Percentiles rank a stretch among this genome's conserved stretches.
Evolutionary conservation across 2,329 filamentous ascomycete species (phyloP).

Genomic region (Exserohilum turcica): DNA sequence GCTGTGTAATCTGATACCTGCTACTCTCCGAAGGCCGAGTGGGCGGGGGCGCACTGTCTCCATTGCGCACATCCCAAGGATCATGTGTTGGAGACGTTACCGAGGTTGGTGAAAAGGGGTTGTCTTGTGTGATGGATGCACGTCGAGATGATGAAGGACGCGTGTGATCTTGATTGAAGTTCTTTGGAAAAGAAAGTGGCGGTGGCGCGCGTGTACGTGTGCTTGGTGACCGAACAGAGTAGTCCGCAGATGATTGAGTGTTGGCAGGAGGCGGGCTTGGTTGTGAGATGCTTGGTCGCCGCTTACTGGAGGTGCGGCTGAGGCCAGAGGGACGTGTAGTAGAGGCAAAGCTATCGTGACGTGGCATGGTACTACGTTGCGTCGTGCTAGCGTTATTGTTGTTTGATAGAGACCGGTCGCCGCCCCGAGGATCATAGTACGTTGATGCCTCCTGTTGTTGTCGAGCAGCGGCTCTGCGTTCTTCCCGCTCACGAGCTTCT

Average conservation of each 20-base stretch:
- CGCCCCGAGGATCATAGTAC: slow-evolving; percentile 35
- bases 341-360: slow-evolving; percentile 28
- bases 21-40: slow-evolving; percentile 9
- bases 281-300: slow-evolving; percentile 33
- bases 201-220: slow-evolving; percentile 24
- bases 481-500: slow-evolving; percentile 35
- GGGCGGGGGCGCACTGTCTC: slow-evolving; percentile 26
- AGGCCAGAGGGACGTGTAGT: slow-evolving; percentile 19
- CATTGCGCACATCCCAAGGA: slow-evolving; percentile 33
- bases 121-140: slow-evolving; percentile 23
- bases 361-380: slow-evolving; percentile 26
- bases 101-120: not conserved
- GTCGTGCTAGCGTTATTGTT: slow-evolving; percentile 23
- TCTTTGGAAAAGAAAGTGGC: slow-evolving; percentile 25
- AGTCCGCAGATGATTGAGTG: slow-evolving; percentile 18
- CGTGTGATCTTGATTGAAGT: slow-evolving; percentile 18
- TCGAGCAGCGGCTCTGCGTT: slow-evolving; percentile 21
- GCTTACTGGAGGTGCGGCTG: slow-evolving; percentile 24
- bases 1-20: slow-evolving; percentile 19
- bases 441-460: slow-evolving; percentile 29
- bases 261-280: slow-evolving; percentile 23
- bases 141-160: slow-evolving; percentile 31
- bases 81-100: slow-evolving; percentile 20
- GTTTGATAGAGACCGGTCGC: slow-evolving; percentile 13
- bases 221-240: slow-evolving; percentile 21